Conservation (phyloP, 1,284 basidiomycete genomes). For the Irpex sp. region DNA sequence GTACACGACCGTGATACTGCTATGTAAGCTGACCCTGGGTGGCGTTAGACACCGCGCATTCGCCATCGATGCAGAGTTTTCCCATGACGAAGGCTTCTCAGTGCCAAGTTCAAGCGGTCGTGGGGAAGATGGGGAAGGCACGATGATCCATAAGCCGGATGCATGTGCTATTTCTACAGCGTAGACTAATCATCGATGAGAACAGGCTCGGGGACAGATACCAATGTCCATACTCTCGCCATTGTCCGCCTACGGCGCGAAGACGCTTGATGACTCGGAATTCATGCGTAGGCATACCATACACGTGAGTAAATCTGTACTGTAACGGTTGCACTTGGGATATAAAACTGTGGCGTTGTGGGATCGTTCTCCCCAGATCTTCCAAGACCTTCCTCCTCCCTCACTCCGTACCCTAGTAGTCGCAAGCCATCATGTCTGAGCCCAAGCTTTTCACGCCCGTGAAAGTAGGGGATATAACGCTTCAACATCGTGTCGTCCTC, state of each 20-base stretch:
- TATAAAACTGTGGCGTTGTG: neutral
- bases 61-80: too few species aligned
- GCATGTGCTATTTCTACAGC: too few species aligned
- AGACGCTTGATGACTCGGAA: neutral
- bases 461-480: conserved; percentile 36
- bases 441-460: conserved; percentile 42
- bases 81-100: too few species aligned
- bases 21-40: too few species aligned
- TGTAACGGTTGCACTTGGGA: neutral
- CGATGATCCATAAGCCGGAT: too few species aligned
- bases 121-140: too few species aligned
- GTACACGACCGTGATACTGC: too few species aligned
- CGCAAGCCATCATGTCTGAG: conserved; percentile 14
- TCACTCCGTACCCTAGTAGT: neutral
- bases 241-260: neutral
- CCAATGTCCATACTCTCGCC: neutral
- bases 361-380: neutral
- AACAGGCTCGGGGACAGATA: neutral
- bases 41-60: too few species aligned
- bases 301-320: too few species aligned
- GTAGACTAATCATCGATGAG: neutral
- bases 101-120: too few species aligned
- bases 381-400: neutral
- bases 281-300: too few species aligned
- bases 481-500: conserved; percentile 44